Evolutionary conservation across 345 rosid genomes (phyloP), one percentile per base, ranked within the genome.

Genomic region (Salix arbutifolia): DNA sequence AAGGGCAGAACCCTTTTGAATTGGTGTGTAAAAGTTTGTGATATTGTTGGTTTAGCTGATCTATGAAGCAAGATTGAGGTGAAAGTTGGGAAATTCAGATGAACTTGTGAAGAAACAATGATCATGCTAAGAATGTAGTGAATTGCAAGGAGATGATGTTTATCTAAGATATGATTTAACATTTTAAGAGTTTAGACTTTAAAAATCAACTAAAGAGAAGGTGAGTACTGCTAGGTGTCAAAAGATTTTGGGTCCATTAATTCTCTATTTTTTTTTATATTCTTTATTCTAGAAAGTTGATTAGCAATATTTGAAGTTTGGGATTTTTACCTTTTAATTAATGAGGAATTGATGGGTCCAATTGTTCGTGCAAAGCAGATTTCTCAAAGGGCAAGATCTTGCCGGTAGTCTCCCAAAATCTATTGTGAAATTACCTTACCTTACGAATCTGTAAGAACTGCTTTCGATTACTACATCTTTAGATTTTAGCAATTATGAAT

Each of bases 341-440:
- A 2, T 26, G 4, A 23, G 50, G 48, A 19, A 28, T 44, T 69
- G 48, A 18, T 26, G 18, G 18, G 42, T 8, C 19, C 9, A 21
- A 13, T 33, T 33, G 56, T 53, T 31, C 33, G 25, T 35, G 61
- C 21, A 18, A 19, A 23, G 8, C 71, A 74, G 77, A 33, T 30
- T 33, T 31, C 77, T 74, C 14, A 50, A 25, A 48, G 33, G 25
- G 21, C 77, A 74, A 74, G 65, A 74, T 66, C 77, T 74, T 66
- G 17, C 71, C n/a, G 77, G 77, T 6, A 61, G 21, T 5, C 77
- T 74, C 9, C 77, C 77, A 30, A 42, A 40, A 16, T 70, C 77
- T 19, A 66, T 74, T n/a, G 33, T 33, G 40, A 74, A 74, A 65
- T 58, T 74, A 42, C 77, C 77, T 31, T 14, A 48, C 50, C 77